Conservation (phyloP, 1,284 basidiomycete genomes). For the Irpex sp. region DNA sequence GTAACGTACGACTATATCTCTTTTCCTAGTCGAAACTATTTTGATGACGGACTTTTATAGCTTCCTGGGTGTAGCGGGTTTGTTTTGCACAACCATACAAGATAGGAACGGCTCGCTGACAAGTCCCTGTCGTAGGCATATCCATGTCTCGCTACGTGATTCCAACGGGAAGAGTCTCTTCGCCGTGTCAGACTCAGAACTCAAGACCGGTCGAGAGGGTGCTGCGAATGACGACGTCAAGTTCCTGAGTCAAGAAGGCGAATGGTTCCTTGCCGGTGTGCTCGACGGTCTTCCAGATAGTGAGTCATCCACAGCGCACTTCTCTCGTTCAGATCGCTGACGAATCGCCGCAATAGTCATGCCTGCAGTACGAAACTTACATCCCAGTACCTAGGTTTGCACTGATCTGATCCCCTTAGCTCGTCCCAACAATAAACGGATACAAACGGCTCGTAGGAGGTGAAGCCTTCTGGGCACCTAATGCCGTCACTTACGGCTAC, state of each 20-base stretch:
- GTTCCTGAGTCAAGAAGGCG: conserved; percentile 81
- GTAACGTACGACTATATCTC: conserved; percentile 55
- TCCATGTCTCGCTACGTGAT: conserved; percentile 86
- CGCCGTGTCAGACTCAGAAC: conserved; percentile 59
- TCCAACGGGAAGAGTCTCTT: conserved; percentile 76
- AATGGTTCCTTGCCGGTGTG: conserved; percentile 91
- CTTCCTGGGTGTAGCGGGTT: conserved; percentile 90
- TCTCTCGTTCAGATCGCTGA: conserved; percentile 35
- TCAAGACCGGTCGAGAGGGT: conserved; percentile 56
- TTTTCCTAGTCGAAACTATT: background rate
- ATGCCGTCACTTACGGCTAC: conserved; percentile 90
- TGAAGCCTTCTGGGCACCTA: conserved; percentile 94
- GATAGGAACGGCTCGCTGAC: background rate
- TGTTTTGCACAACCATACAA: conserved; percentile 21
- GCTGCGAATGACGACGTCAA: conserved; percentile 81
- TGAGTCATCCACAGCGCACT: conserved; percentile 29
- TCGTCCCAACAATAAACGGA: conserved; percentile 95
- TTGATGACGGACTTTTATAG: conserved; percentile 34
- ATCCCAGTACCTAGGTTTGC: background rate
- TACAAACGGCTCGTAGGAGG: conserved; percentile 97
- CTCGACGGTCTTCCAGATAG: conserved; percentile 87
- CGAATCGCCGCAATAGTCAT: conserved; percentile 24
- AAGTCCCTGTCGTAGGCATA: conserved; percentile 54
- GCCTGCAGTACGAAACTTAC: background rate
- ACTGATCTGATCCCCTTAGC: conserved; percentile 32